Evolutionary conservation across 2,329 filamentous ascomycete species (phyloP), one percentile per base, ranked within the genome.

Genomic region (Scedosporium apiospermum): DNA sequence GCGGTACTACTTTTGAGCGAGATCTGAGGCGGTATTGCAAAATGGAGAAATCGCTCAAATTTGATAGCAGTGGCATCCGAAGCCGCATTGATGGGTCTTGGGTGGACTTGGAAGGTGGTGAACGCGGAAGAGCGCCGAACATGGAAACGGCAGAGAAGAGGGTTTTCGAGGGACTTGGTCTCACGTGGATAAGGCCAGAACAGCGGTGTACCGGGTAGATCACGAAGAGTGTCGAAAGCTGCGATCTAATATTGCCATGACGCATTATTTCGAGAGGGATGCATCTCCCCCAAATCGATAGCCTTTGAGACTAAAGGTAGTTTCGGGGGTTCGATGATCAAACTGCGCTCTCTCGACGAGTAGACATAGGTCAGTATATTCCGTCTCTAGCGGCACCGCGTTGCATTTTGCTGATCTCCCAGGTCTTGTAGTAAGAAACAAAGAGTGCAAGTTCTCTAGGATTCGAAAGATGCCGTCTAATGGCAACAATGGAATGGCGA

Each of bases 21-120:
- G 95, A 98, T 72, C 72, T 98, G 62, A 80, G 93, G 49, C 78
- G 88, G 41, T 96, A 93, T 74, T 91, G 88, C 65, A 93, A 90
- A 73, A 81, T 86, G 44, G 79, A 82, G 63, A 87, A 84, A 68
- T 79, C 79, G 0, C 88, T 91, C 80, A 96, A 95, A 72, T 98
- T 98, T 71, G 93, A 97, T 71, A 95, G 89, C 65, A 96, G 90
- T 69, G 95, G 95, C 0, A 84, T 96, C 10, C 82, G 92, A 55
- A 86, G 85, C 68, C 80, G 87, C 7, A 73, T 69, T 7, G 84
- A 86, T 62, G 90, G 90, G 1, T 74, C 76, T 3, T 87, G 87
- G 78, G 83, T 93, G n/a, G 87, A 95, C 72, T 69, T 95, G 6
- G 84, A 87, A 82, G 88, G 77, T 70, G 81, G 69, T 62, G 49